Base-by-base conservation (phyloP, 495 filamentous ascomycete genomes). In the Aspergillus nanangensis region DNA sequence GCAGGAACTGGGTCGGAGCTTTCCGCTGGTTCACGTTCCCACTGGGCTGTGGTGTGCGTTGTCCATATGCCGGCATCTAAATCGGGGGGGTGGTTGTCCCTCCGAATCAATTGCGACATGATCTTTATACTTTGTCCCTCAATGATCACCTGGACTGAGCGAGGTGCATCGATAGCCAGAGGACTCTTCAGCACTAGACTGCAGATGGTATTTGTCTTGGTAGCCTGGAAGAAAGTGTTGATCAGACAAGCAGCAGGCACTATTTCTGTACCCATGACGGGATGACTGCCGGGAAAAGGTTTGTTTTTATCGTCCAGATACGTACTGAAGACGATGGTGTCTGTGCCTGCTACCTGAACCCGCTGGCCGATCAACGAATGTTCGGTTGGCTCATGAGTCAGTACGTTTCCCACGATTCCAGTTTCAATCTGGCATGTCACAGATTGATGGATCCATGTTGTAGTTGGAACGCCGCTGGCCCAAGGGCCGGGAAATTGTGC, bases 361-460 rank as follows among this genome's bases (percentile, higher is more conserved):
- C 52, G 48, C 15, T 53, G 48, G 17, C 68, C 68, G 0, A 72
- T 53, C 4, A 69, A 53, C 19, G 51, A 56, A 37, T 72, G 67
- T 4, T 25, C 48, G 19, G 57, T 45, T 3, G 58, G 49, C 44
- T 69, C 64, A 21, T 69, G 67, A 3, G 32, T 25, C 5, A 40
- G 1, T 8, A 38, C 2, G 19, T 27, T 13, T 17, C 20, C 14
- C 38, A 40, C 21, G 9, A 47, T 17, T 15, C 53, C 56, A 21
- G 52, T 57, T 13, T 33, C 39, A 24, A 69, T 48, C 36, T 79
- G 71, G 31, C 76, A 70, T 77, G 77, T 81, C 50, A 74, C 75
- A 32, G 63, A 67, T 21, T 63, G 60, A 50, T 80, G 71, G 39
- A 23, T 34, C 80, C 80, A 83, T 3, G 67, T 38, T 8, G 59